These are phyloP conservation scores for Pythium biforme DNA, from an alignment of 352 stramenopile genomes.

Conservation along the genomic window DNA sequence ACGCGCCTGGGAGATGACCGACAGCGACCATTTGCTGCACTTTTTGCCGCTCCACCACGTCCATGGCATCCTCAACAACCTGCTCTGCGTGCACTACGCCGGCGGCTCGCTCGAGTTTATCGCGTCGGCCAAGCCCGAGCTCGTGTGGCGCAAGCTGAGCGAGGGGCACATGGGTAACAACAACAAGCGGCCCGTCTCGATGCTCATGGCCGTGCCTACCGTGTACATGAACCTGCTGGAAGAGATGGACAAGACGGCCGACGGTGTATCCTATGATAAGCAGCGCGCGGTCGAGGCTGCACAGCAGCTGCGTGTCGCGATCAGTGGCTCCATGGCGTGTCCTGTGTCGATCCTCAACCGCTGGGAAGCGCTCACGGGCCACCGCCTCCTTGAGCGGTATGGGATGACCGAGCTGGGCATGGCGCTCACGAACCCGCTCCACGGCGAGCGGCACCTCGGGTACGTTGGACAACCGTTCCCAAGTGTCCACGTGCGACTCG, in stretches of 20 bases:
- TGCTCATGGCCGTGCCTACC: conserved; percentile 92
- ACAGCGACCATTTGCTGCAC: conserved; percentile 81
- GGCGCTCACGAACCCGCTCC: conserved; percentile 86
- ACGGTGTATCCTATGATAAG: conserved; percentile 12
- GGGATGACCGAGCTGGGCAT: conserved; percentile 93
- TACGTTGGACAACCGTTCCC: conserved; percentile 86
- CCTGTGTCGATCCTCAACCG: conserved; percentile 71
- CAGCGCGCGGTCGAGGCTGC: conserved; percentile 18
- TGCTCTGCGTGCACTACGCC: conserved; percentile 75
- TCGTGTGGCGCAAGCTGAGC: conserved; percentile 63
- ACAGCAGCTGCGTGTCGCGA: conserved; percentile 41
- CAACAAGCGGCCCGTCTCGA: conserved; percentile 32
- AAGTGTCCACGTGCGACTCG: conserved; percentile 74
- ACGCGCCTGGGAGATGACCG: conserved; percentile 79
- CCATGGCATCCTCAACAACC: conserved; percentile 90
- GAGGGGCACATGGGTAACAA: background rate
- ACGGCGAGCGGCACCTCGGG: conserved; percentile 65
- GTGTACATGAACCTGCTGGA: conserved; percentile 91
- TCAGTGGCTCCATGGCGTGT: conserved; percentile 88
- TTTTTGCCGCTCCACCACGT: conserved; percentile 91
- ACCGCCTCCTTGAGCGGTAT: conserved; percentile 87
- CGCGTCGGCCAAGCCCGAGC: conserved; percentile 42
- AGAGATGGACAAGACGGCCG: conserved; percentile 42
- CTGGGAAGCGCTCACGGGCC: conserved; percentile 82
- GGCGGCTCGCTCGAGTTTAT: conserved; percentile 86